These are phyloP conservation scores for Pisolithus albus DNA, from an alignment of 768 basidiomycete genomes.

Conservation along the genomic window DNA sequence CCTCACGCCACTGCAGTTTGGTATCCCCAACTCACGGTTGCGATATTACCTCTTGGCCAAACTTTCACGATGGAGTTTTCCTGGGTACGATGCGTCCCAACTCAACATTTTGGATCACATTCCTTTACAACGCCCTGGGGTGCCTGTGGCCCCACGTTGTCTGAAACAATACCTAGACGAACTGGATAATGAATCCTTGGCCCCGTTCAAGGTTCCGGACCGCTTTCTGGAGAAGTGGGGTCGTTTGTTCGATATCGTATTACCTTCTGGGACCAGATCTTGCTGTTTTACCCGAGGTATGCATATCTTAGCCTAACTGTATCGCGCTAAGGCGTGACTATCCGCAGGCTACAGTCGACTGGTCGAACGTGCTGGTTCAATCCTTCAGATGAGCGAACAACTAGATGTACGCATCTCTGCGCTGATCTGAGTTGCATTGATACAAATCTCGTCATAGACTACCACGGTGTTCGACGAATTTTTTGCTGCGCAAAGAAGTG, in stretches of 20 bases:
- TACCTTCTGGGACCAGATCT: slow-evolving; percentile 51
- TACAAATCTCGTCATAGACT: slow-evolving; percentile 40
- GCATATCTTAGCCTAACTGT: background rate
- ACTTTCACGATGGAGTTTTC: slow-evolving; percentile 35
- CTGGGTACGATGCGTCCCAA: slow-evolving; percentile 11
- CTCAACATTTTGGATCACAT: slow-evolving; percentile 43
- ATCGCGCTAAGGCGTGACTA: too few relatives aligned
- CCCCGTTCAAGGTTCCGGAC: slow-evolving; percentile 43
- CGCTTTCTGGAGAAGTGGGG: slow-evolving; percentile 70
- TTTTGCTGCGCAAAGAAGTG: slow-evolving; percentile 35
- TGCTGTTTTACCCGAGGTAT: slow-evolving; percentile 81
- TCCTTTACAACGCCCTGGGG: slow-evolving; percentile 39
- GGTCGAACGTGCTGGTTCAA: slow-evolving; percentile 72
- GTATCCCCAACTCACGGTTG: slow-evolving; percentile 75
- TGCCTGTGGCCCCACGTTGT: background rate
- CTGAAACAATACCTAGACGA: slow-evolving; percentile 12
- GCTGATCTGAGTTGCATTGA: background rate
- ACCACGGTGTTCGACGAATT: slow-evolving; percentile 52
- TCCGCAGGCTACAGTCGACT: background rate
- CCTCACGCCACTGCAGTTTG: slow-evolving; percentile 70
- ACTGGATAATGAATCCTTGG: slow-evolving; percentile 9
- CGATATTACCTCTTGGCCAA: slow-evolving; percentile 78
- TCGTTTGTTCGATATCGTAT: slow-evolving; percentile 71
- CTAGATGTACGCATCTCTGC: slow-evolving; percentile 45
- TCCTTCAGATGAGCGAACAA: slow-evolving; percentile 62